Percentiles rank a stretch among this genome's conserved stretches.
phyloP scores from a whole-genome alignment of 768 basidiomycete species.

The Pleurotus djamor region DNA sequence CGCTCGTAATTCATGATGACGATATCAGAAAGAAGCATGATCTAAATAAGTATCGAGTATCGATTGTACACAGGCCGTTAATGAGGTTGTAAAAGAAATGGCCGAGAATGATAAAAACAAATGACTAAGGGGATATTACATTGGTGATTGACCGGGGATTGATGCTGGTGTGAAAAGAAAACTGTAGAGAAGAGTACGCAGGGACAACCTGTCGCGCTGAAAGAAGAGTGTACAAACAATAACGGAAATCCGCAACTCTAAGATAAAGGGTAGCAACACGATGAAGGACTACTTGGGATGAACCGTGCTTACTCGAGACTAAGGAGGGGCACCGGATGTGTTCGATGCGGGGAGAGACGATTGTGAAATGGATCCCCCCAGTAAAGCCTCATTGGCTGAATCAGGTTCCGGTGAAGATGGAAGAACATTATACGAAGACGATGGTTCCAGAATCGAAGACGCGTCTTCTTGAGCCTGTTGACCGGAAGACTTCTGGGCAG shows the following conservation, averaged over 20 bases:
- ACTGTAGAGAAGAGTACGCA: not conserved
- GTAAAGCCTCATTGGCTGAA: not conserved
- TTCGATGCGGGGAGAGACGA: not conserved
- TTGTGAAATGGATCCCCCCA: not conserved
- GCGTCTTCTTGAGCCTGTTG: no score
- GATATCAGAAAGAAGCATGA: constrained; percentile 5
- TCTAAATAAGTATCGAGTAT: not conserved
- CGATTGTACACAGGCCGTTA: not conserved
- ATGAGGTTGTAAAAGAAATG: not conserved
- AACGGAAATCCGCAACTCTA: not conserved
- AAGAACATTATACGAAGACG: no score
- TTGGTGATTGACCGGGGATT: not conserved
- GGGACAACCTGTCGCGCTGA: no score
- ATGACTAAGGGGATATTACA: not conserved
- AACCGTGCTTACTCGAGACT: not conserved
- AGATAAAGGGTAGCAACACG: not conserved
- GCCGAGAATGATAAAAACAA: not conserved
- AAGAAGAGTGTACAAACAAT: no score
- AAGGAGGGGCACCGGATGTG: not conserved
- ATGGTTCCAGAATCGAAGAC: no score
- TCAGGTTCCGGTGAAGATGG: not conserved
- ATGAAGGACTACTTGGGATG: not conserved
- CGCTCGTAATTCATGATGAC: not conserved
- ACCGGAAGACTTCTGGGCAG: not conserved
- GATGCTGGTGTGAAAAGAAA: not conserved